A percentile compares a stretch with the other conserved stretches of the same genome.
phyloP scores from a whole-genome alignment of 148 eudicot genomes.

The Fallopia convolvulus region DNA sequence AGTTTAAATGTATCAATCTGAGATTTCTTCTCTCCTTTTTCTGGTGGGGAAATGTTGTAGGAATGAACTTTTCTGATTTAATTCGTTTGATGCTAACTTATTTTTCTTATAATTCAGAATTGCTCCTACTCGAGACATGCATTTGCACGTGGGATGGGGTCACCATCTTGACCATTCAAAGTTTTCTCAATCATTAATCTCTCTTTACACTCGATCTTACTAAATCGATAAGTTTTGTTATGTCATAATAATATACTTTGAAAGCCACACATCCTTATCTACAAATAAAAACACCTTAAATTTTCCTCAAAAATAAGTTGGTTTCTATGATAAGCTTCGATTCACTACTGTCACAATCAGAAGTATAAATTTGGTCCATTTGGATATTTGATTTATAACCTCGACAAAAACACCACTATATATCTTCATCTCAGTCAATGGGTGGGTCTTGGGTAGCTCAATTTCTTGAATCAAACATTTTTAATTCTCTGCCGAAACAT shows the following conservation, averaged over 20 bases:
- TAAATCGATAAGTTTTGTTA: not conserved
- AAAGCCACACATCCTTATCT: conserved; percentile 4
- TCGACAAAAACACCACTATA: too few relatives aligned
- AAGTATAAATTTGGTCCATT: not conserved
- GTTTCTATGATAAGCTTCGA: not conserved
- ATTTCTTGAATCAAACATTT: not conserved
- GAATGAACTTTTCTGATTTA: not conserved
- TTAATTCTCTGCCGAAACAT: not conserved
- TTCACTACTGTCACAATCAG: not conserved
- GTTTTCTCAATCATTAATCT: not conserved
- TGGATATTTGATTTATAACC: not conserved
- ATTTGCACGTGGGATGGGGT: conserved; percentile 7
- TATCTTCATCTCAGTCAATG: not conserved
- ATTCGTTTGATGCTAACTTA: not conserved
- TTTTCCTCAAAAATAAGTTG: not conserved
- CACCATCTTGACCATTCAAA: conserved; percentile 7
- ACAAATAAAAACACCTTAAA: not conserved
- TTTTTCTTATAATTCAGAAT: not conserved
- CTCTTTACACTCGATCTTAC: not conserved
- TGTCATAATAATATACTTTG: not conserved
- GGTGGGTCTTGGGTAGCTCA: not conserved
- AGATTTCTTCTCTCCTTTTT: not conserved
- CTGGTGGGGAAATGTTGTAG: not conserved
- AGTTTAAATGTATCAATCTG: not conserved
- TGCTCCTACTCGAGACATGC: not conserved